phyloP scores from a whole-genome alignment of 345 rosid genomes.

The Salix udensis region DNA sequence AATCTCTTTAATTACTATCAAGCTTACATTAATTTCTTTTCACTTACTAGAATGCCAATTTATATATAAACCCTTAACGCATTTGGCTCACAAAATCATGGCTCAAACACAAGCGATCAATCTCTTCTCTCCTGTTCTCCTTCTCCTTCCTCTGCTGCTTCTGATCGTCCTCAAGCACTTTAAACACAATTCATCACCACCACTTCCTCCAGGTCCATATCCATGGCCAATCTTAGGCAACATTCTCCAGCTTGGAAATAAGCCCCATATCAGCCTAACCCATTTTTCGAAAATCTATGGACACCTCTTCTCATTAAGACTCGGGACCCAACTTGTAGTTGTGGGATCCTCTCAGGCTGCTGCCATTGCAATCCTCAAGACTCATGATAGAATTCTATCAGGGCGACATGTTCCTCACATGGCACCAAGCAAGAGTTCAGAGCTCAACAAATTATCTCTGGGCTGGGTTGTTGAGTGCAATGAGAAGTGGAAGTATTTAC shows the following conservation, averaged over 20 bases:
- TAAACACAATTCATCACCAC: neutral
- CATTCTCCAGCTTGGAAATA: conserved; percentile 27
- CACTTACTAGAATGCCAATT: neutral
- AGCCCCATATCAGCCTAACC: conserved; percentile 25
- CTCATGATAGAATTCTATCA: conserved; percentile 27
- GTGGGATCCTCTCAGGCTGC: conserved; percentile 33
- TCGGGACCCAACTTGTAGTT: conserved; percentile 30
- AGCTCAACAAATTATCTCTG: conserved; percentile 25
- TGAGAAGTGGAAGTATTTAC: conserved; percentile 25
- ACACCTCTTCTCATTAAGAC: conserved; percentile 29
- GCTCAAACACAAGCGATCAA: conserved; percentile 4
- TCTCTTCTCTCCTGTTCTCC: conserved; percentile 14
- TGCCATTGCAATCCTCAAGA: conserved; percentile 34
- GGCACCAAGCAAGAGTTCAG: conserved; percentile 26
- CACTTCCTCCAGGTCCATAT: conserved; percentile 37
- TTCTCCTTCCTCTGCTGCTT: conserved; percentile 15
- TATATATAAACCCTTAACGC: neutral
- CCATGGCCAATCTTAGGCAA: conserved; percentile 38
- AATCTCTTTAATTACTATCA: neutral
- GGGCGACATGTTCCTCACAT: conserved; percentile 35
- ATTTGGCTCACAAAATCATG: neutral
- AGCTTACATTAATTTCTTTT: neutral
- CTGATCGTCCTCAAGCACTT: conserved; percentile 18
- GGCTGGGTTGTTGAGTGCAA: conserved; percentile 35
- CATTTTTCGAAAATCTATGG: conserved; percentile 24